Evolutionary conservation across 176 grass and related monocot species (phyloP), one percentile per base, ranked within the genome.

Genomic region (maize (Zea mays)): DNA sequence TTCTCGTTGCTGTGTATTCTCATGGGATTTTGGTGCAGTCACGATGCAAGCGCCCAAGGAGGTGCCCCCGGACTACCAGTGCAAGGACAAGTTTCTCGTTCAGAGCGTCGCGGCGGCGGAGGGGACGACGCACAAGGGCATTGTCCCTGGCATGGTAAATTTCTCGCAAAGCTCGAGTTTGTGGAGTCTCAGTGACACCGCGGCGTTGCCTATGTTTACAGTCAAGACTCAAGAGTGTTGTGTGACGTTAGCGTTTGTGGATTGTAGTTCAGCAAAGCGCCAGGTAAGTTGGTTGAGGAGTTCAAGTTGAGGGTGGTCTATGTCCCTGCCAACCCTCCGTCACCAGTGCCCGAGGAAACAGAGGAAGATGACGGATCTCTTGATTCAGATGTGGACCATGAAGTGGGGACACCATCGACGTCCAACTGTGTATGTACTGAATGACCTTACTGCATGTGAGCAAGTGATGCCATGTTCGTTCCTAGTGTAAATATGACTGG

Each of bases 51-150:
- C 89, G 50, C 92, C 87, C 11, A 95, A 84, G 62, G 92, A 89
- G 85, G 90, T 90, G 19, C 96, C 96, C 13, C 69, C 78, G 37
- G 96, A 99, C 79, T 89, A 90, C 67, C 81, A 93, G 5, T 93
- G 92, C 92, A 95, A 89, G 84, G 96, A 99, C 75, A 99, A 90
- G 82, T 99, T 99, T 43, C 85, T 99, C 14, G 59, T 99, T 35
- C 96, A 99, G 44, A 95, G 96, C 75, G 79, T 87, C 10, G 55
- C 79, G 0, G 85, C 77, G 34, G 44, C 78, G 62, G 83, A 81
- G 16, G 85, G 78, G 57, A 62, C 76, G 34, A 63, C 70, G 5
- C 10, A 34, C 17, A 94, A 83, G 83, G 91, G 94, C 55, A 86
- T 94, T 82, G 88, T 63, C 72, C 71, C 71, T 78, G 88, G 90